Evolutionary conservation across 2,329 filamentous ascomycete genomes (phyloP).

Genomic region (Cercospora berteroae): DNA sequence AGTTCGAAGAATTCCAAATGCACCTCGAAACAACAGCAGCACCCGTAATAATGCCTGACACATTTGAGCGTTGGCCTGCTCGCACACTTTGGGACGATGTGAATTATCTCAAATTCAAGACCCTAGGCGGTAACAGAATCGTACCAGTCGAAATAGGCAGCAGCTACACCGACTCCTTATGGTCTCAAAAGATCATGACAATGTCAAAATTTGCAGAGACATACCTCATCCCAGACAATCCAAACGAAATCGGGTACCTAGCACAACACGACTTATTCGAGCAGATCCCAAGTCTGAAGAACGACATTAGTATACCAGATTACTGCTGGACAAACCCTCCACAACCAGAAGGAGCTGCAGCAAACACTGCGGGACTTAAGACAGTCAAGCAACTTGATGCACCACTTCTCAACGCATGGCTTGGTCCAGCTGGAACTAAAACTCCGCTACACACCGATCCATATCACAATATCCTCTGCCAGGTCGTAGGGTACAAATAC

Average conservation of each 20-base stretch:
- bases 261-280: conserved; percentile 86
- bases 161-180: conserved; percentile 90
- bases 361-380: conserved; percentile 25
- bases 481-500: conserved; percentile 89
- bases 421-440: conserved; percentile 82
- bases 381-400: conserved; percentile 41
- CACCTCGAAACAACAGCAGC: conserved; percentile 27
- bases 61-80: conserved; percentile 74
- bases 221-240: conserved; percentile 52
- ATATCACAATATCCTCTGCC: conserved; percentile 87
- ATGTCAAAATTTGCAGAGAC: conserved; percentile 68
- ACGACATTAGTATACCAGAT: conserved; percentile 78
- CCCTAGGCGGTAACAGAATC: conserved; percentile 72
- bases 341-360: conserved; percentile 37
- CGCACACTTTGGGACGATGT: conserved; percentile 71
- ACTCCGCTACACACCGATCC: conserved; percentile 92
- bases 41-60: conserved; percentile 68
- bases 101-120: conserved; percentile 69
- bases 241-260: conserved; percentile 65
- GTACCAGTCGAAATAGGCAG: conserved; percentile 63
- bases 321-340: conserved; percentile 75
- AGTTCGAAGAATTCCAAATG: conserved; percentile 32
- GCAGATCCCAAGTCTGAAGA: conserved; percentile 73
- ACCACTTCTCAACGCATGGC: conserved; percentile 85
- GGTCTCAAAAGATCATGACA: conserved; percentile 77